Base-by-base conservation (phyloP, 1,284 basidiomycete genomes). In the Exsudoporus floridanus region DNA sequence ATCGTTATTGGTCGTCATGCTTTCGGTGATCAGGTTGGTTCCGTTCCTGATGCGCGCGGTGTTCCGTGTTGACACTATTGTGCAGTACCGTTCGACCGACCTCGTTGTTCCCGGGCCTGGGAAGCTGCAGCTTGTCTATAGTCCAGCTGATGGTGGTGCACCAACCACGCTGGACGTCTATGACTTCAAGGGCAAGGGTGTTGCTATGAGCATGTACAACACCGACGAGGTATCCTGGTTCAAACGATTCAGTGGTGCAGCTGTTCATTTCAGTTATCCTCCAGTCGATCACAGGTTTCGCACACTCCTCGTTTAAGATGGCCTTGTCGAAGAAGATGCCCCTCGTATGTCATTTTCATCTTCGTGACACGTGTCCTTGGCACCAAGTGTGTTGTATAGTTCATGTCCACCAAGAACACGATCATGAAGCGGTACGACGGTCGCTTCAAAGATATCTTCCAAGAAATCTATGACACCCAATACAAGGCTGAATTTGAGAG, bases 301-400 rank as follows among this genome's bases (percentile, higher is more conserved):
- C 96, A 4, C 95, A 98, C 75, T 83, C 95, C 8, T 94, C 91
- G 37, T 98, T 99, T 83, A 98, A 98, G 79, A 96, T 98, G 91
- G 96, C 94, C n/a, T 72, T 98, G 53, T 73, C 82, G 39, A 98
- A 98, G 86, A 92, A 94, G 75, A 88, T 98, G 82, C 89, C 93
- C 44, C 75, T 97, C 58, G 86, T 88, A 61, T 51, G 81, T 70
- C 16, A 28, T 43, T 7, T 55, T 50, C 42, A 45, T 56, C 27
- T 55, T 39, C 49, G 44, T 45, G 36, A 34, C 4, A 23, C 27
- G 39, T 21, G 34, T 50, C 38, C 18, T 14, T 30, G 33, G 41
- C 36, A 34, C 48, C 49, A n/a, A 46, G 19, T 21, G 4, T 33
- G 6, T 33, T 31, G 48, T 9, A n/a, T 63, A 83, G 83, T 97